Evolutionary conservation across 768 basidiomycete genomes (phyloP).

Genomic region (Suillus alpinus): DNA sequence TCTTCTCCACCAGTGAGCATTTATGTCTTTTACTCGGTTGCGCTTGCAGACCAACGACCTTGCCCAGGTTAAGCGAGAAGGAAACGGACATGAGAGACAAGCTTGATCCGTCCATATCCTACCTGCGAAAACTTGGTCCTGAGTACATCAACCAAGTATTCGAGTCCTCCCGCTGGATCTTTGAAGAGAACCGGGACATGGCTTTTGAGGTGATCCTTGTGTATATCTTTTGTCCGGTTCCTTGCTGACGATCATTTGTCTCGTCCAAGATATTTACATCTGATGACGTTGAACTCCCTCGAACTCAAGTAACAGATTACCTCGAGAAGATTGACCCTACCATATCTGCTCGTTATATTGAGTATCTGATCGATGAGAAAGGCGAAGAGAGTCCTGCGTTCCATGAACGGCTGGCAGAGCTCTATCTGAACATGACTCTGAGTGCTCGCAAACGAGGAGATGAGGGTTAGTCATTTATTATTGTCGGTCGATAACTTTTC

Average conservation of each 20-base stretch:
- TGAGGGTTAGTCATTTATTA: conserved; percentile 41
- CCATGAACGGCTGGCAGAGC: conserved; percentile 87
- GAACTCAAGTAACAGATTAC: conserved; percentile 69
- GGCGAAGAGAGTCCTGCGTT: conserved; percentile 64
- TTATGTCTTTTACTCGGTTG: not conserved
- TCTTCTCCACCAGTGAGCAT: conserved; percentile 77
- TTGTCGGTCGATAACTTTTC: conserved; percentile 2
- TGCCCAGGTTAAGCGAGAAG: conserved; percentile 70
- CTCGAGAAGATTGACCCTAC: conserved; percentile 68
- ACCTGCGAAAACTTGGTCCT: conserved; percentile 87
- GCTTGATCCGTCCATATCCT: conserved; percentile 78
- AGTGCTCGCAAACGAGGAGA: conserved; percentile 56
- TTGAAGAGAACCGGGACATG: conserved; percentile 67
- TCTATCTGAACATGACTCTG: conserved; percentile 74
- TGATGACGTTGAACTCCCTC: conserved; percentile 90
- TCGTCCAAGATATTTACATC: conserved; percentile 82
- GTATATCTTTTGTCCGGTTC: not conserved
- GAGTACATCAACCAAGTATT: conserved; percentile 82
- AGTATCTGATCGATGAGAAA: conserved; percentile 76
- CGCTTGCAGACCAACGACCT: not conserved
- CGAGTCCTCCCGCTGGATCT: conserved; percentile 80
- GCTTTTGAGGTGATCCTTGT: conserved; percentile 65
- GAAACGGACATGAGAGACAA: conserved; percentile 78
- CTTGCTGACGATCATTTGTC: not conserved
- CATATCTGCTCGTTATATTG: conserved; percentile 79